A percentile compares a stretch with the other conserved stretches of the same genome.
phyloP scores from a whole-genome alignment of 1,139 yeast species.

The Torulaspora globosa region DNA sequence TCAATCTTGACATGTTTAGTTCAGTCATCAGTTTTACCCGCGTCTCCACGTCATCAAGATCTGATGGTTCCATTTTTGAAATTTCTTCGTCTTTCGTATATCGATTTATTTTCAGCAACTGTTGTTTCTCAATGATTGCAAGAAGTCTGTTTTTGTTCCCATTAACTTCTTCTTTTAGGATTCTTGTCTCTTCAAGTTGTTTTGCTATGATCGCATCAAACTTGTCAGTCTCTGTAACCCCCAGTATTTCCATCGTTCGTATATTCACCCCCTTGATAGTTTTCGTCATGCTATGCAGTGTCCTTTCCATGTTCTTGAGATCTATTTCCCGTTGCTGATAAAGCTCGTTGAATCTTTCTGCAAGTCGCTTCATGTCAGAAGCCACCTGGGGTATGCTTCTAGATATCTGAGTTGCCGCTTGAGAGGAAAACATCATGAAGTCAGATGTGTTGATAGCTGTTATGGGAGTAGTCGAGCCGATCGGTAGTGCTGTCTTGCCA shows the following conservation, averaged over 20 bases:
- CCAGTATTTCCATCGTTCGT: constrained; percentile 35
- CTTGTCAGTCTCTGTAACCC: constrained; percentile 47
- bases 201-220: constrained; percentile 42
- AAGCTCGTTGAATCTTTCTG: constrained; percentile 44
- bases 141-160: constrained; percentile 36
- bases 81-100: constrained; percentile 40
- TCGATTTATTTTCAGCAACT: constrained; percentile 49
- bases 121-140: constrained; percentile 51
- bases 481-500: constrained; percentile 13
- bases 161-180: constrained; percentile 32
- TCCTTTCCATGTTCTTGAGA: constrained; percentile 22
- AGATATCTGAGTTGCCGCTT: constrained; percentile 32
- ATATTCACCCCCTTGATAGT: constrained; percentile 23
- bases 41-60: constrained; percentile 22
- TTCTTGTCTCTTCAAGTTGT: constrained; percentile 42
- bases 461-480: constrained; percentile 14
- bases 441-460: constrained; percentile 20
- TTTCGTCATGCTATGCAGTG: constrained; percentile 23
- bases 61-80: constrained; percentile 12
- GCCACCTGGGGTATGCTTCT: constrained; percentile 33
- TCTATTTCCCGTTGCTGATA: constrained; percentile 26
- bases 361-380: constrained; percentile 45
- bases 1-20: constrained; percentile 46
- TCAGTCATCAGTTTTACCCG: constrained; percentile 39
- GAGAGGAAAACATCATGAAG: constrained; percentile 31